These are phyloP conservation scores for Aureobasidium lini DNA, from an alignment of 2,329 filamentous ascomycete species.

Conservation along the genomic window DNA sequence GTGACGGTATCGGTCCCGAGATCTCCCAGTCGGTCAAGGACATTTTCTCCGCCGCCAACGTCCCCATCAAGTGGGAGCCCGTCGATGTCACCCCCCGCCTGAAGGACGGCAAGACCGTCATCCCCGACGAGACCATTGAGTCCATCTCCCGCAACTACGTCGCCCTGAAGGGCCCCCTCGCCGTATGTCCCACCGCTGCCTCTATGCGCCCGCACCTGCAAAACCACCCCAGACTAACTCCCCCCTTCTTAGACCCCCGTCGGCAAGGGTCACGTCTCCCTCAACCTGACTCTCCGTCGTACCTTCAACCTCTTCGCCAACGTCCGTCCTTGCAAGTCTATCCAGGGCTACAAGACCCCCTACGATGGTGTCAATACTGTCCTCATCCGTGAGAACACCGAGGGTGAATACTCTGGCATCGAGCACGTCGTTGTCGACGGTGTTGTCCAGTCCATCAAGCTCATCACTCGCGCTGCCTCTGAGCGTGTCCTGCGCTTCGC, in stretches of 20 bases:
- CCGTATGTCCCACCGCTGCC: constrained; percentile 51
- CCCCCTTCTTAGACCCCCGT: constrained; percentile 64
- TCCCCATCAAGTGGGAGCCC: constrained; percentile 92
- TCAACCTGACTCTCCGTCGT: constrained; percentile 95
- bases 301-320: constrained; percentile 99
- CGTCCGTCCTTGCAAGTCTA: constrained; percentile 92
- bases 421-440: constrained; percentile 97
- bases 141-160: constrained; percentile 95
- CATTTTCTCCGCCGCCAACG: constrained; percentile 92
- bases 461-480: constrained; percentile 89
- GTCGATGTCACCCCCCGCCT: constrained; percentile 91
- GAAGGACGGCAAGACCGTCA: constrained; percentile 91
- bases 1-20: constrained; percentile 97
- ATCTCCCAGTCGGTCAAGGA: constrained; percentile 98
- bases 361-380: constrained; percentile 97
- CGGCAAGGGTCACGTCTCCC: constrained; percentile 97
- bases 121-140: constrained; percentile 84
- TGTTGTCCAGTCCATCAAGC: constrained; percentile 98
- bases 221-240: not conserved
- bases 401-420: constrained; percentile 98
- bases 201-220: not conserved
- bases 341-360: constrained; percentile 95
- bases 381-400: constrained; percentile 98
- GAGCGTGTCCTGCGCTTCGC: constrained; percentile 95
- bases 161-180: constrained; percentile 94